These are phyloP conservation scores for Penicillium sp. DNA, from an alignment of 2,329 filamentous ascomycete genomes.

Conservation along the genomic window DNA sequence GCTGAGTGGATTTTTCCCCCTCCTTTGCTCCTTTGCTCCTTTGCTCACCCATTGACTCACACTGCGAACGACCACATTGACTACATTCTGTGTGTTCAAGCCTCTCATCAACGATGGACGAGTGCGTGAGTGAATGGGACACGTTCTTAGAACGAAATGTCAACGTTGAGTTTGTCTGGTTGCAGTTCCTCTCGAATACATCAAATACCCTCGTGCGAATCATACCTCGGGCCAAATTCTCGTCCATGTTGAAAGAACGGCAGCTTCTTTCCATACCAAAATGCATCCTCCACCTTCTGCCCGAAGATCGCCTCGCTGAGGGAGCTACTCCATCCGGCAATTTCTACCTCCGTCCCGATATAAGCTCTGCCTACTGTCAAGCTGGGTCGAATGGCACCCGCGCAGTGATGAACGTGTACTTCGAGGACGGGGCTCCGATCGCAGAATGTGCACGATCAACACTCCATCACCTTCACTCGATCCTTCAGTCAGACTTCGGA, in stretches of 20 bases:
- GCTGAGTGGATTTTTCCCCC: no score
- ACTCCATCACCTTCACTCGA: not conserved
- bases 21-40: no score
- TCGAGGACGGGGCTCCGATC: not conserved
- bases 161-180: conserved; percentile 14
- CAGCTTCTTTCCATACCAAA: conserved; percentile 42
- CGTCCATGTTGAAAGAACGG: conserved; percentile 14
- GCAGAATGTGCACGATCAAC: conserved; percentile 4
- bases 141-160: conserved; percentile 52
- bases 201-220: conserved; percentile 2
- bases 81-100: no score
- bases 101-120: no score
- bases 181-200: conserved; percentile 3
- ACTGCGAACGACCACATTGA: no score
- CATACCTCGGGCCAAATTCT: conserved; percentile 1
- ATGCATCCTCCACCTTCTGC: conserved; percentile 3
- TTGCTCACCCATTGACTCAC: no score
- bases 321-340: conserved; percentile 2
- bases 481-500: not conserved
- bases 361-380: conserved; percentile 8
- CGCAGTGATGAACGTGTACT: conserved; percentile 7
- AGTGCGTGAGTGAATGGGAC: conserved; percentile 65
- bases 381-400: conserved; percentile 9
- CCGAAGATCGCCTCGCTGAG: conserved; percentile 6
- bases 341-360: conserved; percentile 8